phyloP scores from a whole-genome alignment of 345 rosid species.

The Gossypium anomalum region DNA sequence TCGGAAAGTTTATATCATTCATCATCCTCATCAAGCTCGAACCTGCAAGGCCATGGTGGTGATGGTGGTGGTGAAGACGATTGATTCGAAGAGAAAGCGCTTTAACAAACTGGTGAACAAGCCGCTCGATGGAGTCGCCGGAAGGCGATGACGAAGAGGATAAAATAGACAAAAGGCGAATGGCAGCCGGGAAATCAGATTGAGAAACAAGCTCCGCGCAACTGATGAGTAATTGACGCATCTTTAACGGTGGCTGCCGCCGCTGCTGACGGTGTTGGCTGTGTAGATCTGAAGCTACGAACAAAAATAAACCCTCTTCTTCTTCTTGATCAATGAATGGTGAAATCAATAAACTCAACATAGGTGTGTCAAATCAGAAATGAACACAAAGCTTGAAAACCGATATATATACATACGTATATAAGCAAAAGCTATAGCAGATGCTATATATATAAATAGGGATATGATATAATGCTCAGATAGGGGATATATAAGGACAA shows the following conservation, averaged over 20 bases:
- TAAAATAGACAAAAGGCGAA: constrained; percentile 46
- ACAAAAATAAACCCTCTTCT: constrained; percentile 23
- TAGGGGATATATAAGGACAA: too few species aligned
- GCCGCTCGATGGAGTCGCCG: constrained; percentile 76
- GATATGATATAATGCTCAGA: too few species aligned
- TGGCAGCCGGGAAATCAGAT: constrained; percentile 71
- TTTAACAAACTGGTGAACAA: constrained; percentile 64
- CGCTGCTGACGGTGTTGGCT: constrained; percentile 19
- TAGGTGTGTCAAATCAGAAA: neutral
- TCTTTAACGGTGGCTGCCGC: constrained; percentile 22
- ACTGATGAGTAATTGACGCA: constrained; percentile 66
- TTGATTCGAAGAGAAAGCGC: constrained; percentile 73
- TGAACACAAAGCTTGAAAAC: neutral
- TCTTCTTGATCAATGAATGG: constrained; percentile 29
- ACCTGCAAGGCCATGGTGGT: neutral
- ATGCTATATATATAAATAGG: neutral
- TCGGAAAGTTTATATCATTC: constrained; percentile 14
- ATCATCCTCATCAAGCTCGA: constrained; percentile 14
- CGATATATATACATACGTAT: neutral
- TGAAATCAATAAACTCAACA: constrained; percentile 32
- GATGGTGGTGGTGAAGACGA: constrained; percentile 19
- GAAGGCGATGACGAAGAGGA: constrained; percentile 58
- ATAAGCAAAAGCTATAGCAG: constrained; percentile 3
- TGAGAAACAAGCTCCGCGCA: constrained; percentile 68
- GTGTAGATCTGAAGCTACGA: constrained; percentile 37